Conservation (phyloP, 805 yeast species). For the Candida nemodendra region DNA sequence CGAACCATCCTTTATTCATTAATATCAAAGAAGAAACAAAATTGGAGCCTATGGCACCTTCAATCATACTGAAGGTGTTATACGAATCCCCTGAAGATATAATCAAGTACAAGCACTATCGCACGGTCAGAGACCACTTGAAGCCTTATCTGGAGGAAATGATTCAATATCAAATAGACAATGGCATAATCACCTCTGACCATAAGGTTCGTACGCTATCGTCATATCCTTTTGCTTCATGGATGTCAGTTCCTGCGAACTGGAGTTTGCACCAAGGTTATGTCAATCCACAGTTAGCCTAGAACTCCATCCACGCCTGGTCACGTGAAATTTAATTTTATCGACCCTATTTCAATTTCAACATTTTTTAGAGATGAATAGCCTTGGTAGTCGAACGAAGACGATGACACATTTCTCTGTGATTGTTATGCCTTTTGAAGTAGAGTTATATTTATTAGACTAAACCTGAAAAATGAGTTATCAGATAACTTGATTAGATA, state of each 20-base stretch:
- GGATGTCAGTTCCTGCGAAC: constrained; percentile 13
- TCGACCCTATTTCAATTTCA: too few species aligned
- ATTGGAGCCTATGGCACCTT: constrained; percentile 49
- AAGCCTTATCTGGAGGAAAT: constrained; percentile 38
- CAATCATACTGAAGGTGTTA: constrained; percentile 39
- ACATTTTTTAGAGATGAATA: too few species aligned
- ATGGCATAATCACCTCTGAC: constrained; percentile 38
- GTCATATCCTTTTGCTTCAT: constrained; percentile 24
- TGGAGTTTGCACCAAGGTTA: constrained; percentile 10
- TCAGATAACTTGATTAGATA: too few species aligned
- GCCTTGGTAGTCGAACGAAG: too few species aligned
- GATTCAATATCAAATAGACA: constrained; percentile 39
- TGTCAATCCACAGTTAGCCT: too few species aligned
- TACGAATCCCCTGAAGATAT: constrained; percentile 47
- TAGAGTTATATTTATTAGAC: too few species aligned
- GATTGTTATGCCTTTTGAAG: too few species aligned
- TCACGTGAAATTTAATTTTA: too few species aligned
- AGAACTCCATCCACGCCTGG: too few species aligned
- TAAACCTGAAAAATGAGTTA: too few species aligned
- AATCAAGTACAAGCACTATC: constrained; percentile 46
- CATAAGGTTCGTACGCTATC: constrained; percentile 18
- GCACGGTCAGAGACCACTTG: constrained; percentile 41
- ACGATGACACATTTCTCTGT: too few species aligned
- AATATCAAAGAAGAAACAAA: constrained; percentile 39
- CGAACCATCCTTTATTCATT: constrained; percentile 36